Evolutionary conservation across 805 yeast genomes (phyloP).

Genomic region (Starmerella bacillaris): DNA sequence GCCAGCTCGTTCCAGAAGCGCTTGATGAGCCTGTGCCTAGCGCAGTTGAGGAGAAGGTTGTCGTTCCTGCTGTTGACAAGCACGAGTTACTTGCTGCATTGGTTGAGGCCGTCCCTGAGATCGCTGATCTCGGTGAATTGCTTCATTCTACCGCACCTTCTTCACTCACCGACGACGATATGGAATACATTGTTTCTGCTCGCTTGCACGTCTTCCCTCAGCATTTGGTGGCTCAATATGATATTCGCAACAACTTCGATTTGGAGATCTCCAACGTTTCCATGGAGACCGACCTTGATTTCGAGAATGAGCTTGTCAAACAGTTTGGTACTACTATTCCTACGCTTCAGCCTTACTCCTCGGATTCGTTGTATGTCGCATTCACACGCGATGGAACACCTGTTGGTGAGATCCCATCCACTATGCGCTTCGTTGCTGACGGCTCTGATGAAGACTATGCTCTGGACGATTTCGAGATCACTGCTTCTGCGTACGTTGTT

Average conservation of each 20-base stretch:
- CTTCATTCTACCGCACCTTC: conserved; percentile 44
- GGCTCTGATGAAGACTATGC: conserved; percentile 91
- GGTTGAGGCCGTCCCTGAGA: conserved; percentile 52
- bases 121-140: conserved; percentile 53
- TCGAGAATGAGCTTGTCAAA: conserved; percentile 27
- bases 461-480: conserved; percentile 57
- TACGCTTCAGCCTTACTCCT: conserved; percentile 48
- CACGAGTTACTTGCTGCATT: conserved; percentile 39
- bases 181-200: conserved; percentile 76
- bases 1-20: conserved; percentile 2
- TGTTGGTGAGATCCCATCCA: conserved; percentile 40
- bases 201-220: conserved; percentile 68
- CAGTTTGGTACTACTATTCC: conserved; percentile 50
- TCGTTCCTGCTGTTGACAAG: not conserved
- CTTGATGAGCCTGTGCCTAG: conserved; percentile 1
- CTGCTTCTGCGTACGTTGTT: conserved; percentile 63
- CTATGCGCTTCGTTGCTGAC: conserved; percentile 56
- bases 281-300: conserved; percentile 26
- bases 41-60: conserved; percentile 5
- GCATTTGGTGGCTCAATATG: conserved; percentile 60
- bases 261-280: conserved; percentile 60
- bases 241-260: conserved; percentile 71
- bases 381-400: conserved; percentile 38
- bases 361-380: conserved; percentile 64
- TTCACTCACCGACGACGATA: conserved; percentile 75